Percentiles rank a stretch among this genome's conserved stretches.
Evolutionary conservation across 208 protist species (phyloP).

Genomic region (Endotrypanum monterogeii): DNA sequence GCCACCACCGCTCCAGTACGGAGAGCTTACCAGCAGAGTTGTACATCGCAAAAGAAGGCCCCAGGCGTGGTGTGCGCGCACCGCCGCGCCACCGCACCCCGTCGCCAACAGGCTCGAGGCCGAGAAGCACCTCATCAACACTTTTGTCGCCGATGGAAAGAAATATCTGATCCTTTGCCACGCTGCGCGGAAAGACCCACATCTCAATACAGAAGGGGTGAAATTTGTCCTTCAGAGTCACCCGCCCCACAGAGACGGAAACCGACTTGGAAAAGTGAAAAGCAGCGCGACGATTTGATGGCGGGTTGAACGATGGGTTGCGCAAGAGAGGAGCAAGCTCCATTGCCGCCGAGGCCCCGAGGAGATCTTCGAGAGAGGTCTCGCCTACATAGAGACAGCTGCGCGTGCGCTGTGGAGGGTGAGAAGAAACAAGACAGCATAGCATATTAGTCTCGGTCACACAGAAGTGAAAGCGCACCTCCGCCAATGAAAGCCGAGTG

Average conservation of each 20-base stretch:
- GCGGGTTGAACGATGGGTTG: constrained; percentile 19
- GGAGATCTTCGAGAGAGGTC: constrained; percentile 6
- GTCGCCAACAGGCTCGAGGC: constrained; percentile 64
- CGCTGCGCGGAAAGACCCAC: constrained; percentile 83
- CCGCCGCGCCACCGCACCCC: constrained; percentile 83
- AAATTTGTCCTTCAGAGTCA: constrained; percentile 79
- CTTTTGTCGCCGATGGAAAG: constrained; percentile 86
- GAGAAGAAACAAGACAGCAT: constrained; percentile 33
- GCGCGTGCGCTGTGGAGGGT: constrained; percentile 32
- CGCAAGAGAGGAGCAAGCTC: constrained; percentile 33
- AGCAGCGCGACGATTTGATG: constrained; percentile 15
- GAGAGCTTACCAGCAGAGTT: constrained; percentile 38
- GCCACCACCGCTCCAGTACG: constrained; percentile 80
- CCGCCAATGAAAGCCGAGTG: constrained; percentile 20
- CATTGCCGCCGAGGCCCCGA: neutral
- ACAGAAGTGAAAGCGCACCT: constrained; percentile 33
- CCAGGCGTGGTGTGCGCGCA: constrained; percentile 75
- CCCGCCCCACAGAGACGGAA: constrained; percentile 51
- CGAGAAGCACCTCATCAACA: constrained; percentile 80
- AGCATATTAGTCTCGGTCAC: constrained; percentile 4
- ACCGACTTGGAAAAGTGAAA: constrained; percentile 78
- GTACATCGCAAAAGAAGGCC: constrained; percentile 72
- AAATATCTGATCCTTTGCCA: constrained; percentile 65
- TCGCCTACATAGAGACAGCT: constrained; percentile 30
- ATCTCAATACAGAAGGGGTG: constrained; percentile 87